phyloP scores from a whole-genome alignment of 2,329 filamentous ascomycete genomes.

The Cladorrhinum sp. region DNA sequence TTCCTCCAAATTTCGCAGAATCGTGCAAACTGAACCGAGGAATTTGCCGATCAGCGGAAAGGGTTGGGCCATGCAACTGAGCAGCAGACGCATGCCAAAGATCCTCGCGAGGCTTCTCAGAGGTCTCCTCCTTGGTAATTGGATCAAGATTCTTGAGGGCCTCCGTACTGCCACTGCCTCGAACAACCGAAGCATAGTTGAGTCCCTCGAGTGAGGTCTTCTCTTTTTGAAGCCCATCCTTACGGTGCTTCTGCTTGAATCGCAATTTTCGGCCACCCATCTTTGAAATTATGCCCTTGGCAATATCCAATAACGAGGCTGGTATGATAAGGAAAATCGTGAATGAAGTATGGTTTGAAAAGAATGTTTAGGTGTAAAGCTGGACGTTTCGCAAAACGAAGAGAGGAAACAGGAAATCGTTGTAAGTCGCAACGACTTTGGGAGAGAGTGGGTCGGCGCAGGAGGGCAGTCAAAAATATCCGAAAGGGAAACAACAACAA shows the following conservation, averaged over 20 bases:
- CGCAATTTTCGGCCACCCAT: background rate
- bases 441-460: background rate
- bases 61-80: background rate
- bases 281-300: background rate
- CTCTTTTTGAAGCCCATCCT: background rate
- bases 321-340: background rate
- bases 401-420: background rate
- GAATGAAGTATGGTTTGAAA: background rate
- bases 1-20: background rate
- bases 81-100: constrained; percentile 19
- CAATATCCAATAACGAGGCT: background rate
- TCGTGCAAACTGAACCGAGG: background rate
- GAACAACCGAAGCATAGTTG: background rate
- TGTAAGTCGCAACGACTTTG: background rate
- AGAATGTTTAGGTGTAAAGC: background rate
- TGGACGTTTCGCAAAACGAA: background rate
- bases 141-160: background rate
- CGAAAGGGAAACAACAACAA: background rate
- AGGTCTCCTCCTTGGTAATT: background rate
- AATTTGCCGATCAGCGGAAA: background rate
- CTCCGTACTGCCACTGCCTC: background rate
- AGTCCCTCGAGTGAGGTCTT: background rate
- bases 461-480: background rate
- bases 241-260: background rate
- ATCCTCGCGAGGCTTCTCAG: constrained; percentile 9